A percentile compares a stretch with the other conserved stretches of the same genome.
Evolutionary conservation across 371 early-diverging fungal genomes (phyloP).

Genomic region (Mucor saturninus): DNA sequence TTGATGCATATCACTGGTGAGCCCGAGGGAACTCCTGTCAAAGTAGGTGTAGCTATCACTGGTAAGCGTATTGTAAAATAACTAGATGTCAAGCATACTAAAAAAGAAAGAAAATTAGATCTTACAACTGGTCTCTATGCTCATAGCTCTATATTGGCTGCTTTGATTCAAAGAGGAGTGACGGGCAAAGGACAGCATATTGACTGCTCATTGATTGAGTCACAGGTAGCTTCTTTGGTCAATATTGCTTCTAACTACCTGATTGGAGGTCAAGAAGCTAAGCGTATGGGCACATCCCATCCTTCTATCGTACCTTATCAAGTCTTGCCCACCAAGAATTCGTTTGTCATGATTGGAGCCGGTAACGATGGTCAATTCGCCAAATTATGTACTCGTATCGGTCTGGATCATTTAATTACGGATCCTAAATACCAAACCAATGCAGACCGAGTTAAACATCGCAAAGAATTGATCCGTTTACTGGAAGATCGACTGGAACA

Average conservation of each 20-base stretch:
- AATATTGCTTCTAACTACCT: slow-evolving; percentile 89
- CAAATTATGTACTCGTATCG: slow-evolving; percentile 62
- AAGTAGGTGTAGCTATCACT: slow-evolving; percentile 95
- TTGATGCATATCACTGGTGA: slow-evolving; percentile 96
- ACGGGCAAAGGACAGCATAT: slow-evolving; percentile 83
- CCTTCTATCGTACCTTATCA: slow-evolving; percentile 94
- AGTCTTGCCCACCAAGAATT: slow-evolving; percentile 82
- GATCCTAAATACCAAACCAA: slow-evolving; percentile 70
- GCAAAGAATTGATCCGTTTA: slow-evolving; percentile 62
- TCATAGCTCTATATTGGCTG: slow-evolving; percentile 88
- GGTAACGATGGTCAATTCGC: slow-evolving; percentile 88
- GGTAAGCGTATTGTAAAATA: slow-evolving; percentile 46
- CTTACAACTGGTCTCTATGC: slow-evolving; percentile 86
- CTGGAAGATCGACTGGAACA: slow-evolving; percentile 56
- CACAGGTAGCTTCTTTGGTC: slow-evolving; percentile 85
- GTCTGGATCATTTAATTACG: slow-evolving; percentile 50
- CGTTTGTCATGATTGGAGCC: slow-evolving; percentile 85
- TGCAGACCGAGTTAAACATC: slow-evolving; percentile 72
- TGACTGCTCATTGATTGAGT: slow-evolving; percentile 85
- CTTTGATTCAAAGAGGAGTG: slow-evolving; percentile 70
- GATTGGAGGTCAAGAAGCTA: slow-evolving; percentile 80
- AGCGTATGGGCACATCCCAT: slow-evolving; percentile 88
- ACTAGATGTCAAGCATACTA: neutral
- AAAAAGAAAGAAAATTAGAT: slow-evolving; percentile 41
- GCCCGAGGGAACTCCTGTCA: slow-evolving; percentile 81